Base-by-base conservation (phyloP, 371 early-diverging fungal species). In the Chytridium lagenaria region DNA sequence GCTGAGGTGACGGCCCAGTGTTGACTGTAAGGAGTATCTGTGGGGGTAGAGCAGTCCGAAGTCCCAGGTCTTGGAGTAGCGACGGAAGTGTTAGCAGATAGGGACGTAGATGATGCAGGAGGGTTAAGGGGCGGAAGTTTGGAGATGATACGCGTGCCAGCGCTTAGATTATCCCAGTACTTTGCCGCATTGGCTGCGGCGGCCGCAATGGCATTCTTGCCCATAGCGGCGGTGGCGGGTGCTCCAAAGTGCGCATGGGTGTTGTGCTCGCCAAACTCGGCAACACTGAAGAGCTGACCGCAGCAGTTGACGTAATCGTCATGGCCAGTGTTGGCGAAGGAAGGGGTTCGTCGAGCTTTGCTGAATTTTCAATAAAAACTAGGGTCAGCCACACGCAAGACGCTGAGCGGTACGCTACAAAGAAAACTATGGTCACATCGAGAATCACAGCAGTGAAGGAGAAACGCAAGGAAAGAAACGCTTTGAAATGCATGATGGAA, bases 221-320 rank as follows among this genome's bases (percentile, higher is more conserved):
- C 55, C 55, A 52, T 52, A 5, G 55, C 55, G n/a, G 55, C 55
- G 55, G 55, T 52, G 12, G 55, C 55, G 12, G 55, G 55, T 52
- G 55, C 63, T 5, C 38, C 63, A 19, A 63, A 31, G 28, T 63
- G 63, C 10, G 63, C 63, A 15, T 36, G 10, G 2, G 7, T 15
- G 38, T 38, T 63, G 63, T 63, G 63, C 7, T 31, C 63, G 12
- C 16, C 16, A 38, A 36, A 63, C 63, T 63, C 63, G 10, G 19
- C 63, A 7, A 63, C 23, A 3, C 16, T 33, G 28, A 67, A 67
- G n/a, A 7, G 39, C n/a, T 38, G 28, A 15, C 40, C 49, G 50
- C 67, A 67, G 50, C 49, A 67, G 3, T 12, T 38, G 22, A 67
- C 30, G 40, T 15, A 12, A 52, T 26, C 55, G 7, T 44, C 19